These are phyloP conservation scores for Phialophora macrospora DNA, from an alignment of 2,329 filamentous ascomycete genomes.

Conservation along the genomic window DNA sequence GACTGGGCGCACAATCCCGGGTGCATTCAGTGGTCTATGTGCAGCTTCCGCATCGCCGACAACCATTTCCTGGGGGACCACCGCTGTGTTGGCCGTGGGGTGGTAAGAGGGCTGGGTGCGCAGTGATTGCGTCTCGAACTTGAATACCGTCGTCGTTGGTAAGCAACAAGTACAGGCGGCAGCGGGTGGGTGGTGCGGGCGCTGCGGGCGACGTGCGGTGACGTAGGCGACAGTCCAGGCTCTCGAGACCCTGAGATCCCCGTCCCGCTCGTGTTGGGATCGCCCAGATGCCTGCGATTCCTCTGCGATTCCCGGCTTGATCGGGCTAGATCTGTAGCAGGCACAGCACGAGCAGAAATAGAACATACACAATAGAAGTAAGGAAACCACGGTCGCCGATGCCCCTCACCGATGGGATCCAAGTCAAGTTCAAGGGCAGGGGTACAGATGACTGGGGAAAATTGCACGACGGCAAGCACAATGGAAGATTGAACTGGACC, in stretches of 20 bases:
- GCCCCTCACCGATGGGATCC: not conserved
- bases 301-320: not conserved
- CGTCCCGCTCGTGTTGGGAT: not conserved
- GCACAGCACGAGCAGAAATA: not conserved
- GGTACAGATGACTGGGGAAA: not conserved
- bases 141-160: not conserved
- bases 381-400: not conserved
- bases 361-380: not conserved
- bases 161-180: not conserved
- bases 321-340: not conserved
- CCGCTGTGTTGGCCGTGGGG: not conserved
- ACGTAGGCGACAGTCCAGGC: not conserved
- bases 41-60: constrained; percentile 10
- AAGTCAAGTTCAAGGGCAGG: not conserved
- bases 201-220: not conserved
- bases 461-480: not conserved
- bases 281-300: not conserved
- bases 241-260: not conserved
- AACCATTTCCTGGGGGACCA: constrained; percentile 15
- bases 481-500: not conserved
- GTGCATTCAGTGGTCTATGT: constrained; percentile 7
- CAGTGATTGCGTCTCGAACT: not conserved
- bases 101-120: not conserved
- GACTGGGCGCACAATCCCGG: not conserved
- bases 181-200: not conserved